Conservation (phyloP, 2,329 filamentous ascomycete species). For the Hypoxylon sp. region DNA sequence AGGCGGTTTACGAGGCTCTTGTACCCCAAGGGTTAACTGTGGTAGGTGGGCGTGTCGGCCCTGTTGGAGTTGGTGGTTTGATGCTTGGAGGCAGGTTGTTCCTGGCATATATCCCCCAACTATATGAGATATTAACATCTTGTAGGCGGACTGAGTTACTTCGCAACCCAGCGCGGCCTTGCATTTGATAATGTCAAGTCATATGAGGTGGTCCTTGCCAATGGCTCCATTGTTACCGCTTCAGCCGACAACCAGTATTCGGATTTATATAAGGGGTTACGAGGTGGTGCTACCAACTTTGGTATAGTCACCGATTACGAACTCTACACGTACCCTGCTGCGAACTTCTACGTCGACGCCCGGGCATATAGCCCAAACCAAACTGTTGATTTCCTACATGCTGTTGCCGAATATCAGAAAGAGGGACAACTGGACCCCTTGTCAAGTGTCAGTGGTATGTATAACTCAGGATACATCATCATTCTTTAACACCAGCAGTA, state of each 20-base stretch:
- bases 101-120: neutral
- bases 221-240: constrained; percentile 49
- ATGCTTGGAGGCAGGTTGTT: constrained; percentile 52
- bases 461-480: neutral
- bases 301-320: constrained; percentile 54
- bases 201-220: constrained; percentile 49
- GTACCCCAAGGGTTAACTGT: constrained; percentile 46
- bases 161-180: constrained; percentile 50
- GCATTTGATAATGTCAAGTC: constrained; percentile 46
- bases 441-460: constrained; percentile 41
- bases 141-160: constrained; percentile 49
- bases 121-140: constrained; percentile 37
- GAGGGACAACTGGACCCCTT: constrained; percentile 38
- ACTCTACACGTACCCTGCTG: constrained; percentile 44
- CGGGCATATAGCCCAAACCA: constrained; percentile 40
- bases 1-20: constrained; percentile 51
- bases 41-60: constrained; percentile 51
- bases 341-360: constrained; percentile 37
- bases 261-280: constrained; percentile 52
- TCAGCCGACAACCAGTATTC: constrained; percentile 47
- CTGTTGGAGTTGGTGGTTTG: constrained; percentile 52
- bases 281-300: constrained; percentile 51
- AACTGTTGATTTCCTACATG: constrained; percentile 42
- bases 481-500: too few species aligned
- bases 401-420: constrained; percentile 43